Evolutionary conservation across 495 filamentous ascomycete species (phyloP).

Genomic region (Rhizodiscina lignyota): DNA sequence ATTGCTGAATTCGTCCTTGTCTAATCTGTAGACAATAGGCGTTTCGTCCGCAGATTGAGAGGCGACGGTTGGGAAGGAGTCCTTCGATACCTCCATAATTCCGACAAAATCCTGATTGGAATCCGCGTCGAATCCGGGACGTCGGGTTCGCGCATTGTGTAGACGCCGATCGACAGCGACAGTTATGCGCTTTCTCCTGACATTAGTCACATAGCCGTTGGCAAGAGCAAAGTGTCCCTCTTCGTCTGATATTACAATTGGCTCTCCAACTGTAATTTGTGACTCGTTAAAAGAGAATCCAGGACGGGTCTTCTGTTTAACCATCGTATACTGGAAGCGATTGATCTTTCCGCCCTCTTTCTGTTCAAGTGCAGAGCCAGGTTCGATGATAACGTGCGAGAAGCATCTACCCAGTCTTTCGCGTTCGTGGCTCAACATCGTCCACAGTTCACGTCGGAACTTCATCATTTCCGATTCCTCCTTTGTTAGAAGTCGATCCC

Average conservation of each 20-base stretch:
- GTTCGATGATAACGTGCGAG: conserved; percentile 58
- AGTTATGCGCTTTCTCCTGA: conserved; percentile 54
- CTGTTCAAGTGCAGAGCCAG: conserved; percentile 53
- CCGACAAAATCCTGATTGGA: conserved; percentile 74
- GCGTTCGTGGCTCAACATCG: conserved; percentile 74
- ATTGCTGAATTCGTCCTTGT: conserved; percentile 97
- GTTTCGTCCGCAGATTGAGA: conserved; percentile 31
- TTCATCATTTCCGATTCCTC: conserved; percentile 80
- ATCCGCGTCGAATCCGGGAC: conserved; percentile 53
- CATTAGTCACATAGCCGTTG: conserved; percentile 71
- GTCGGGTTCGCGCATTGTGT: conserved; percentile 65
- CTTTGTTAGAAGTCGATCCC: conserved; percentile 84
- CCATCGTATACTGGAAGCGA: conserved; percentile 67
- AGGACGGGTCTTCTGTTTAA: conserved; percentile 40
- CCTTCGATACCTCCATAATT: conserved; percentile 71
- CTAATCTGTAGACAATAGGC: conserved; percentile 61
- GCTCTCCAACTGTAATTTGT: conserved; percentile 76
- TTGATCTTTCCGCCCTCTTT: conserved; percentile 64
- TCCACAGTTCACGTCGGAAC: conserved; percentile 82
- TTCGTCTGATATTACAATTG: conserved; percentile 92
- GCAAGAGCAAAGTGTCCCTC: conserved; percentile 86
- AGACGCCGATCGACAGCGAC: conserved; percentile 79
- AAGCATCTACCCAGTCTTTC: conserved; percentile 74
- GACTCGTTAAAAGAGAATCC: conserved; percentile 77
- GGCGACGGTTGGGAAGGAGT: conserved; percentile 17